phyloP scores from a whole-genome alignment of 306 rosid genomes.

The Dryas alaskensis region DNA sequence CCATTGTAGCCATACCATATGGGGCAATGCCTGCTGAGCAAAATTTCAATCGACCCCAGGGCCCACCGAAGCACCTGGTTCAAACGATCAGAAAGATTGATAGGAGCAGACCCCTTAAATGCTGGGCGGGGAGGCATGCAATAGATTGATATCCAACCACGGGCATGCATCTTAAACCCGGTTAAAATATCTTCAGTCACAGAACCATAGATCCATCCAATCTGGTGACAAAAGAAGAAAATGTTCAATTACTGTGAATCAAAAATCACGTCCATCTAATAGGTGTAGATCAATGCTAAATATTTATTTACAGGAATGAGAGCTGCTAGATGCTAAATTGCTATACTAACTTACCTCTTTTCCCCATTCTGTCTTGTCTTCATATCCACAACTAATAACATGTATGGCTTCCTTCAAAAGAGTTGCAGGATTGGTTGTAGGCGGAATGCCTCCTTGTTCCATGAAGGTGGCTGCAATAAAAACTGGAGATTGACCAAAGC shows the following conservation, averaged over 20 bases:
- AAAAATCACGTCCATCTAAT: background rate
- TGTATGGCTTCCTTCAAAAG: conserved; percentile 98
- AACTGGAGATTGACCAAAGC: conserved; percentile 98
- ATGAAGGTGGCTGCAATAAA: conserved; percentile 95
- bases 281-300: background rate
- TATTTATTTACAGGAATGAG: conserved; percentile 1
- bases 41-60: conserved; percentile 94
- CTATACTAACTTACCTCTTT: conserved; percentile 69
- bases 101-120: conserved; percentile 98
- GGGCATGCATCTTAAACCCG: conserved; percentile 99
- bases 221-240: conserved; percentile 46
- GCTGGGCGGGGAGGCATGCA: conserved; percentile 99
- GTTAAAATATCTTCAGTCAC: conserved; percentile 99
- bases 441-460: conserved; percentile 99
- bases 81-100: conserved; percentile 98
- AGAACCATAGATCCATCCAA: conserved; percentile 99
- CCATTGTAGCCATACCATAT: conserved; percentile 98
- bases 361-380: conserved; percentile 98
- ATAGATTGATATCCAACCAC: conserved; percentile 97
- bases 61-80: conserved; percentile 99
- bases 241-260: background rate
- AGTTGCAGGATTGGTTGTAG: conserved; percentile 92
- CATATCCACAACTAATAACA: conserved; percentile 98
- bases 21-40: conserved; percentile 99
- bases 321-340: conserved; percentile 9